These are phyloP conservation scores for Dalechampia spathulata DNA, from an alignment of 441 rosid species.

Conservation along the genomic window DNA sequence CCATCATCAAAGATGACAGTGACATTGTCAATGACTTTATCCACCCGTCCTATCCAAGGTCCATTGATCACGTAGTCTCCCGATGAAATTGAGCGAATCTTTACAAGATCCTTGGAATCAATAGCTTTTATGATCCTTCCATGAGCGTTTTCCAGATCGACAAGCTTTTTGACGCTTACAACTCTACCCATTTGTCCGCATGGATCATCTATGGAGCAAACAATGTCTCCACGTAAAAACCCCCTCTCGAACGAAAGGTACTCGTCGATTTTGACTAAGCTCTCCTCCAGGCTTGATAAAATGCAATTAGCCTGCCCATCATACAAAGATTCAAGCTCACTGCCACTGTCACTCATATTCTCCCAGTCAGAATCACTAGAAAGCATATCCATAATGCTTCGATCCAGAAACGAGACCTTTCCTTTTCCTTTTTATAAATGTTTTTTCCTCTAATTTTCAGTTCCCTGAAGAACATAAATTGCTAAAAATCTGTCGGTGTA, in stretches of 20 bases:
- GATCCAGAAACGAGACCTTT: no score
- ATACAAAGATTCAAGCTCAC: conserved; percentile 47
- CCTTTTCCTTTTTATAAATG: no score
- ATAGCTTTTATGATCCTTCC: conserved; percentile 55
- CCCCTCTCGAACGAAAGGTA: conserved; percentile 81
- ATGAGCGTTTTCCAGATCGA: conserved; percentile 55
- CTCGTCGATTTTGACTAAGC: conserved; percentile 72
- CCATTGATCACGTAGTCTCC: conserved; percentile 75
- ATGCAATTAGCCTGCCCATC: conserved; percentile 58
- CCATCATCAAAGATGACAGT: conserved; percentile 69
- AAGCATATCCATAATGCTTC: conserved; percentile 45
- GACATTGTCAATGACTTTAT: conserved; percentile 58
- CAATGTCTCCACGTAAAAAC: conserved; percentile 63
- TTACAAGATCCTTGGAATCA: conserved; percentile 51
- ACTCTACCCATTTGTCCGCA: conserved; percentile 86
- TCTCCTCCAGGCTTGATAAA: conserved; percentile 74
- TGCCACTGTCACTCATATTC: conserved; percentile 61
- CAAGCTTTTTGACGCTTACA: conserved; percentile 40
- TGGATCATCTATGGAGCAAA: conserved; percentile 49
- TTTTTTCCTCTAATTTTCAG: conserved; percentile 17
- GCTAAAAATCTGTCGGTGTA: conserved; percentile 8
- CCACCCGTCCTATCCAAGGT: conserved; percentile 77
- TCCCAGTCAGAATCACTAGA: conserved; percentile 85
- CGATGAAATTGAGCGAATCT: conserved; percentile 48
- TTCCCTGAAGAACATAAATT: conserved; percentile 6